Evolutionary conservation across 106 monocot species (phyloP).

Genomic region (Amphibolis antarctica): DNA sequence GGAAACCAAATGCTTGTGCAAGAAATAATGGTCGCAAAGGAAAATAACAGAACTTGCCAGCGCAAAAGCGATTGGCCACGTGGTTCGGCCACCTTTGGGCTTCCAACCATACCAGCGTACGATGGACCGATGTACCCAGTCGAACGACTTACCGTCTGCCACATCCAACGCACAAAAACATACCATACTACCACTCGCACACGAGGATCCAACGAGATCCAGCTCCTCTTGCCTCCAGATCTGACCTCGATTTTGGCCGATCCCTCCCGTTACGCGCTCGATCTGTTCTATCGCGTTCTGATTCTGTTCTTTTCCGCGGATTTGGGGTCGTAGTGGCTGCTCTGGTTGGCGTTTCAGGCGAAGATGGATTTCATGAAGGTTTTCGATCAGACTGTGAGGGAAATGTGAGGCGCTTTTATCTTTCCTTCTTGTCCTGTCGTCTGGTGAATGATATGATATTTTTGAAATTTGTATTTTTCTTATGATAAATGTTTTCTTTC

Average conservation of each 20-base stretch:
- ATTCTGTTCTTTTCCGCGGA: neutral
- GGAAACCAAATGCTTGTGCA: too few species aligned
- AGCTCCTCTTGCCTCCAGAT: neutral
- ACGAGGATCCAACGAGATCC: too few species aligned
- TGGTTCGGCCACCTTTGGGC: too few species aligned
- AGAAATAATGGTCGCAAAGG: too few species aligned
- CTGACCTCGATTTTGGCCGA: neutral
- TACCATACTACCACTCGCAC: too few species aligned
- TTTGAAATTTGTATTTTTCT: neutral
- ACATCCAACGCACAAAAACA: too few species aligned
- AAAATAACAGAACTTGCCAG: too few species aligned
- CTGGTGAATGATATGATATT: neutral
- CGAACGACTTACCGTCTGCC: too few species aligned
- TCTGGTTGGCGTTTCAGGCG: neutral
- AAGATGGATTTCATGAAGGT: constrained; percentile 97
- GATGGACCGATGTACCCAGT: too few species aligned
- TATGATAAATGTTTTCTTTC: neutral
- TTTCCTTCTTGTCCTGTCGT: neutral
- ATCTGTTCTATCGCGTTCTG: neutral
- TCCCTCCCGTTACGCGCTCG: neutral
- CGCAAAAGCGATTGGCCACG: too few species aligned
- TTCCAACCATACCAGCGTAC: too few species aligned
- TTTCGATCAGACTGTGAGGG: constrained; percentile 78
- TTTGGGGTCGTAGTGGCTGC: neutral
- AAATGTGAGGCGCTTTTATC: constrained; percentile 49